Conservation (phyloP, 768 basidiomycete species). For the Amanita rubescens region DNA sequence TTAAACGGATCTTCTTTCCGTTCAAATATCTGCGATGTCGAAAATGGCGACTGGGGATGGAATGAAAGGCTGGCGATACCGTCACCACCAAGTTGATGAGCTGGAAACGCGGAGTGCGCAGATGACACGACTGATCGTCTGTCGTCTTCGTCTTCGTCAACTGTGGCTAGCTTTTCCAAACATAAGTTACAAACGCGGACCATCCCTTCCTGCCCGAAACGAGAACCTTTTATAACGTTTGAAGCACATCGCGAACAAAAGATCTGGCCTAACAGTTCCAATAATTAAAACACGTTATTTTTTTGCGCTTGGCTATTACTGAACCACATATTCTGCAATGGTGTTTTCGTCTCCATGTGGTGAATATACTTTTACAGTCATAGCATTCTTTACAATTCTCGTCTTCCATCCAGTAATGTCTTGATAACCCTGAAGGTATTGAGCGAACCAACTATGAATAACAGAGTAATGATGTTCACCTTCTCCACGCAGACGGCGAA, state of each 20-base stretch:
- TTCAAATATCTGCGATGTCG: constrained; percentile 78
- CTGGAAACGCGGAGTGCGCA: constrained; percentile 55
- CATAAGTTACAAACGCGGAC: constrained; percentile 94
- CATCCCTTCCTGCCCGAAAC: constrained; percentile 94
- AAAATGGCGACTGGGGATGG: constrained; percentile 81
- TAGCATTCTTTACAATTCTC: constrained; percentile 94
- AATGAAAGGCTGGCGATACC: constrained; percentile 21
- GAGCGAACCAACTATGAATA: constrained; percentile 3
- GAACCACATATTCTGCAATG: constrained; percentile 97
- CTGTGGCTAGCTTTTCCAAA: constrained; percentile 84
- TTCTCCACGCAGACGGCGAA: constrained; percentile 85
- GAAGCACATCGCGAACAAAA: constrained; percentile 97
- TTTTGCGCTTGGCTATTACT: constrained; percentile 14
- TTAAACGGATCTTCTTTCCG: constrained; percentile 73
- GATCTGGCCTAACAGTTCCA: constrained; percentile 75
- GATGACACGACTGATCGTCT: constrained; percentile 74
- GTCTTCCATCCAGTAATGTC: constrained; percentile 99
- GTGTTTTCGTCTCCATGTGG: constrained; percentile 91
- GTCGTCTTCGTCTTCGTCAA: constrained; percentile 85
- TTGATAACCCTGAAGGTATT: constrained; percentile 57
- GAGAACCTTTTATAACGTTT: constrained; percentile 89
- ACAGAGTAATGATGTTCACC: constrained; percentile 34
- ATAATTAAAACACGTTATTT: neutral
- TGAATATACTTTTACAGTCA: constrained; percentile 92
- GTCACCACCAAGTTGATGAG: constrained; percentile 64